phyloP scores from a whole-genome alignment of 768 basidiomycete species.

The Podaxis sp. region DNA sequence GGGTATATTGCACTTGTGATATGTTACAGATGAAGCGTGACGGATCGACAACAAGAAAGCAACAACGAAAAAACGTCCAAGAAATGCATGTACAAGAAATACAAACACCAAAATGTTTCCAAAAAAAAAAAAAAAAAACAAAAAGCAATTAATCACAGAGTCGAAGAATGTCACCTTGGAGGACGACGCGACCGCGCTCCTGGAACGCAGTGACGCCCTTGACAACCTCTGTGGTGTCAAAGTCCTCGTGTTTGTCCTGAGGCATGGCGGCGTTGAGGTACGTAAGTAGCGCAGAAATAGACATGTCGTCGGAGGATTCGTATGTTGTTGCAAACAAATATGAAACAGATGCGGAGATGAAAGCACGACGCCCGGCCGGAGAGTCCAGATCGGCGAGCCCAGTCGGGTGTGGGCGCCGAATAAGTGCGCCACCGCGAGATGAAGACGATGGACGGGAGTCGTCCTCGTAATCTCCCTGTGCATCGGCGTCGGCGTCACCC shows the following conservation, averaged over 20 bases:
- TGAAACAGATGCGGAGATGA: conserved; percentile 49
- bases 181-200: conserved; percentile 41
- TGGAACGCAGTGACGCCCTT: conserved; percentile 41
- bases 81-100: conserved; percentile 1
- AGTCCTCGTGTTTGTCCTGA: conserved; percentile 76
- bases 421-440: neutral
- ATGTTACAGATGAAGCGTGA: conserved; percentile 5
- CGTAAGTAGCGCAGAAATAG: conserved; percentile 61
- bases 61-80: conserved; percentile 1
- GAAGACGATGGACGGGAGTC: neutral
- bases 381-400: conserved; percentile 59
- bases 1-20: conserved; percentile 6
- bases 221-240: conserved; percentile 70
- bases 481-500: conserved; percentile 21
- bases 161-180: conserved; percentile 45
- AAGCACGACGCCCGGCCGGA: conserved; percentile 53
- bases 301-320: conserved; percentile 61
- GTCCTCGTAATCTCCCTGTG: conserved; percentile 23
- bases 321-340: conserved; percentile 70
- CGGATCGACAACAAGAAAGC: too few species aligned
- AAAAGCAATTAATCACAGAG: neutral
- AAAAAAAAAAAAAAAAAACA: neutral
- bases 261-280: conserved; percentile 78
- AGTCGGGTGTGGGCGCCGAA: conserved; percentile 28
- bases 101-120: neutral